Conservation (phyloP, 202 grass and related monocot genomes). For the Carex arenaria region DNA sequence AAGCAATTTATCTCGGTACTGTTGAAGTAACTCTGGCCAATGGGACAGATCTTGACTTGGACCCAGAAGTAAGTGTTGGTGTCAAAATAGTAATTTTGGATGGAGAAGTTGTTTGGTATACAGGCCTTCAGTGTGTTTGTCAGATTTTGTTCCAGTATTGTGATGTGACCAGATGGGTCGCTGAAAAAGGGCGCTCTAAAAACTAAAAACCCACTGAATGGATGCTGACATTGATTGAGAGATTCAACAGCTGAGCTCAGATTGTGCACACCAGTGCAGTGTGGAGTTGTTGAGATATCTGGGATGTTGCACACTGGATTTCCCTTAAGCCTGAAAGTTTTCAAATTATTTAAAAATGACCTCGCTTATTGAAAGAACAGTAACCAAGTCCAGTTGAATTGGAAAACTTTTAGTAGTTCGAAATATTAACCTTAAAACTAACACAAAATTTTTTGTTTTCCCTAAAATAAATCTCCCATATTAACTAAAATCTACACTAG, state of each 20-base stretch:
- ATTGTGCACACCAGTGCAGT: slow-evolving; percentile 26
- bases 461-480: neutral
- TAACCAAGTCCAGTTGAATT: neutral
- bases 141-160: neutral
- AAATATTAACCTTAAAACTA: neutral
- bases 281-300: slow-evolving; percentile 17
- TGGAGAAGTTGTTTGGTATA: neutral
- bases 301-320: slow-evolving; percentile 54
- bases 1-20: slow-evolving; percentile 57
- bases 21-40: slow-evolving; percentile 40
- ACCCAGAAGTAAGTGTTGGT: slow-evolving; percentile 29
- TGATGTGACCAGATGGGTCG: neutral
- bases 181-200: slow-evolving; percentile 65
- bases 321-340: slow-evolving; percentile 49
- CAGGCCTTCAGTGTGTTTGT: neutral
- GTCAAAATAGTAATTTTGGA: neutral
- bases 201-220: slow-evolving; percentile 45
- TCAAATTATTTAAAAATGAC: neutral
- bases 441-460: neutral
- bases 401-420: neutral
- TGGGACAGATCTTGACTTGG: slow-evolving; percentile 38
- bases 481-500: neutral
- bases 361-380: neutral
- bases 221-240: slow-evolving; percentile 27
- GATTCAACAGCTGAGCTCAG: neutral